phyloP scores from a whole-genome alignment of 495 filamentous ascomycete genomes.

The Amphirosellinia nigrospora region DNA sequence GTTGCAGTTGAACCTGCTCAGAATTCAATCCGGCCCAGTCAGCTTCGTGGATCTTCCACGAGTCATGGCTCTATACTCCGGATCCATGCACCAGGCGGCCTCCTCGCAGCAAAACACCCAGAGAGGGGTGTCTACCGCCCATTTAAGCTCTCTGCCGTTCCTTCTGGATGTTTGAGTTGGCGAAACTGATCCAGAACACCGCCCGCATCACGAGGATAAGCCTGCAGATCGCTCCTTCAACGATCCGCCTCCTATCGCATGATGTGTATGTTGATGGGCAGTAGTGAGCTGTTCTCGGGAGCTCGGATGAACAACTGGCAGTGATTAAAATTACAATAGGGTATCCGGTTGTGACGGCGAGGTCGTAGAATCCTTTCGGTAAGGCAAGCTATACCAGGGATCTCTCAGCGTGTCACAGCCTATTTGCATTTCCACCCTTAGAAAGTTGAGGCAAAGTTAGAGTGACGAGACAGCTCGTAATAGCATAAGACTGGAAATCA shows the following conservation, averaged over 20 bases:
- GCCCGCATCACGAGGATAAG: not conserved
- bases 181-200: not conserved
- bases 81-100: not conserved
- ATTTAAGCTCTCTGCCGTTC: not conserved
- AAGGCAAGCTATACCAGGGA: not conserved
- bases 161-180: not conserved
- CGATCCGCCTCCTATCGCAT: not conserved
- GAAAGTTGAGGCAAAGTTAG: not conserved
- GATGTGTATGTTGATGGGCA: not conserved
- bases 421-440: not conserved
- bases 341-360: not conserved
- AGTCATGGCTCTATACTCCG: not conserved
- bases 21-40: not conserved
- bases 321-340: not conserved
- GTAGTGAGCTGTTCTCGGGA: not conserved
- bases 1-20: not conserved
- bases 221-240: not conserved
- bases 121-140: not conserved
- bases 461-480: not conserved
- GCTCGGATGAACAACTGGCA: not conserved
- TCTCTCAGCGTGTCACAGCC: not conserved
- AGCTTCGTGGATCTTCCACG: slow-evolving; percentile 3
- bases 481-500: not conserved
- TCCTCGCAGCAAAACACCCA: not conserved
- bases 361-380: not conserved